Evolutionary conservation across 768 basidiomycete genomes (phyloP), one percentile per base, ranked within the genome.

Genomic region (Lyophyllum shimeji): DNA sequence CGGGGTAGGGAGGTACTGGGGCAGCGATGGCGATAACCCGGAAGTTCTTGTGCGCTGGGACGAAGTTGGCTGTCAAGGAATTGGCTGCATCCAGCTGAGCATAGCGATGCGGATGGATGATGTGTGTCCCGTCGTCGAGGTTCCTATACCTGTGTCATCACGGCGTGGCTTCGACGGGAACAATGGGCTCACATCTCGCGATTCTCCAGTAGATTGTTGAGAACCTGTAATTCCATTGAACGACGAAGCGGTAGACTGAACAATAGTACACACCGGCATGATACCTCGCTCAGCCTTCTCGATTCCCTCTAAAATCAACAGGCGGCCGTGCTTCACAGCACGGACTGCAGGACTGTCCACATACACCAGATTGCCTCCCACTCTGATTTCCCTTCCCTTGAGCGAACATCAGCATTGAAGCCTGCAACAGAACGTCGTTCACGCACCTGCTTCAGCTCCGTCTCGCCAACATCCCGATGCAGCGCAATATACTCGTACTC

Each of bases 241-340:
- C 12, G 31, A 33, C 20, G n/a, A 34, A 33, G 3, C 11, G 13
- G 12, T 44, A 6, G n/a, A 46, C 7, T 52, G 4, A 44, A 15
- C 42, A n/a, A 9, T 44, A 31, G 18, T 2, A 70, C 80, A 27
- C 64, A 84, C 83, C 15, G 86, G 86, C 85, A 86, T 86, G 24
- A 87, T 88, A 25, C 86, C 86, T 21, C 86, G 77, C 61, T 87
- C 85, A 6, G 85, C 85, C 67, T 86, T 87, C 65, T 88, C 86
- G 64, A 87, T 82, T 18, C 86, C 86, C 63, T 88, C 86, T 46
- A 87, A 67, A 47, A 88, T 85, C 23, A 88, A 73, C 23, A 88
- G 64, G 1, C 85, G 78, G 7, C 86, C 86, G 61, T 82, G 74
- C 62, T 86, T 88, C 20, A 82, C 85, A 4, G 86, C 86, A 44